A percentile compares a stretch with the other conserved stretches of the same genome.
These are phyloP conservation scores for Clavispora vitiphila DNA, from an alignment of 805 yeast genomes.

Conservation along the genomic window DNA sequence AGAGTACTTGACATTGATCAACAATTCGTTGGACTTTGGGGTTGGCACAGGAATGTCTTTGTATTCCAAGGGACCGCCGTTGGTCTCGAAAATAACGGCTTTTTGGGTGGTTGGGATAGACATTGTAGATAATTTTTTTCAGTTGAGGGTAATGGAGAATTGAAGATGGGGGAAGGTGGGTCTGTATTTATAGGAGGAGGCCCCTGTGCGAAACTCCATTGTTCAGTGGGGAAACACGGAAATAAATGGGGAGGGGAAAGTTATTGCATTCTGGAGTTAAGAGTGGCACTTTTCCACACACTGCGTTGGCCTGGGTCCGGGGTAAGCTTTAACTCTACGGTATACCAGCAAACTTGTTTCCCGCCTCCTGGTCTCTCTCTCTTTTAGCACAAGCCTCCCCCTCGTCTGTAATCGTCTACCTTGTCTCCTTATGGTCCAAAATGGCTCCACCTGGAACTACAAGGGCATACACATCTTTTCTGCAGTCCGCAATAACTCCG, in stretches of 20 bases:
- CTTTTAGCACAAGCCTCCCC: too few species aligned
- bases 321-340: too few species aligned
- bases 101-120: slow-evolving; percentile 62
- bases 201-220: not conserved
- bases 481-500: not conserved
- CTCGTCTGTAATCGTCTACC: too few species aligned
- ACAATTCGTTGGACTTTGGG: slow-evolving; percentile 72
- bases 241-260: not conserved
- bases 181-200: slow-evolving; percentile 3
- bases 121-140: slow-evolving; percentile 4
- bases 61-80: slow-evolving; percentile 60
- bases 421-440: not conserved
- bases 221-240: slow-evolving; percentile 1
- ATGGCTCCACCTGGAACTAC: not conserved
- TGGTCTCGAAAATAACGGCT: slow-evolving; percentile 63
- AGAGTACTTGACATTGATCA: slow-evolving; percentile 77
- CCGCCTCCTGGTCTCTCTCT: too few species aligned
- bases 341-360: too few species aligned
- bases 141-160: not conserved
- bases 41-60: slow-evolving; percentile 71
- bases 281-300: not conserved
- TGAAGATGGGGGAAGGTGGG: not conserved
- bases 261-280: not conserved
- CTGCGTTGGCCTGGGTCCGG: too few species aligned
- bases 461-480: not conserved